Evolutionary conservation across 2,329 filamentous ascomycete species (phyloP).

Genomic region (Ophiognomonia clavigignenti-juglandacearum): DNA sequence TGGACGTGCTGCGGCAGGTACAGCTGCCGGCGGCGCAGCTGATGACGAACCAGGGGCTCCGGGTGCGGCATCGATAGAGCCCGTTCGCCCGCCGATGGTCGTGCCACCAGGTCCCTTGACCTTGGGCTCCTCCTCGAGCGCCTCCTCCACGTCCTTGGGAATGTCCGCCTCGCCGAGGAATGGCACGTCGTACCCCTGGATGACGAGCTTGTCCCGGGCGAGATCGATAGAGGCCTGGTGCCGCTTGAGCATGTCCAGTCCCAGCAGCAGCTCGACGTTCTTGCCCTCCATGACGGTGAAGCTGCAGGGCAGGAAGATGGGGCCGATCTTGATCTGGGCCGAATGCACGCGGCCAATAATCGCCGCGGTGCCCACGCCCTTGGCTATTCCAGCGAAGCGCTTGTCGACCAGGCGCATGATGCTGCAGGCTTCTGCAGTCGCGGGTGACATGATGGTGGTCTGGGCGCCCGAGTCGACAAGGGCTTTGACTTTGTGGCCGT

Average conservation of each 20-base stretch:
- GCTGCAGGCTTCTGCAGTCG: conserved; percentile 83
- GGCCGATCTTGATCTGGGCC: conserved; percentile 90
- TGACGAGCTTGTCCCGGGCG: conserved; percentile 75
- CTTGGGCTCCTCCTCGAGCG: conserved; percentile 72
- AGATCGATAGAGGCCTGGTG: conserved; percentile 93
- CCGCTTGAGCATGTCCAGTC: conserved; percentile 93
- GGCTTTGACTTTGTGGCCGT: conserved; percentile 86
- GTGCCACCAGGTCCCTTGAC: conserved; percentile 85
- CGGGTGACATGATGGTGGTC: conserved; percentile 97
- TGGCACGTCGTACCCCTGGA: conserved; percentile 80
- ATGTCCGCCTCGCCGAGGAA: conserved; percentile 94
- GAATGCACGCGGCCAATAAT: conserved; percentile 95
- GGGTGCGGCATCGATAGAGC: conserved; percentile 59
- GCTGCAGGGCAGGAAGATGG: conserved; percentile 81
- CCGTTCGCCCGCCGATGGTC: conserved; percentile 77
- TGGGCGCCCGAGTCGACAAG: conserved; percentile 97
- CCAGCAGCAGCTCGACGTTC: conserved; percentile 86
- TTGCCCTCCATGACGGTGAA: conserved; percentile 99
- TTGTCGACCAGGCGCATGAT: conserved; percentile 96
- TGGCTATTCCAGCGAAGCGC: conserved; percentile 85
- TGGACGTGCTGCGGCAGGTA: conserved; percentile 22
- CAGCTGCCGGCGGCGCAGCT: conserved; percentile 21
- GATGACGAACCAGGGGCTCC: conserved; percentile 24
- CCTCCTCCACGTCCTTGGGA: conserved; percentile 74
- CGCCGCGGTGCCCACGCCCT: conserved; percentile 87